phyloP scores from a whole-genome alignment of 164 flowering plant genomes.

The Stephania yunnanensis region DNA sequence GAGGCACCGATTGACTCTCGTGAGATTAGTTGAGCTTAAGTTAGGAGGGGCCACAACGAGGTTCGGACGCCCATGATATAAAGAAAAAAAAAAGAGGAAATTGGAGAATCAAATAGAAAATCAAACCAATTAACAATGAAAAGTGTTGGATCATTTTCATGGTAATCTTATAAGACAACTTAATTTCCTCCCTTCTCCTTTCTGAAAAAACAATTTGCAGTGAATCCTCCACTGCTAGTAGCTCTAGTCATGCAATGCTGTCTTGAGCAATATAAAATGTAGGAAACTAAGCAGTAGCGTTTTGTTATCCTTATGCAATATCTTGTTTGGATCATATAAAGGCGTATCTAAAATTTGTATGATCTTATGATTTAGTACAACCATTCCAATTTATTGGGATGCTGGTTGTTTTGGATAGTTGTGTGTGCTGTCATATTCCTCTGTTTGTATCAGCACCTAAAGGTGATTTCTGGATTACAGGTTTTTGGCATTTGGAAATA shows the following conservation, averaged over 20 bases:
- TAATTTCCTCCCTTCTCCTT: background rate
- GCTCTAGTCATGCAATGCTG: background rate
- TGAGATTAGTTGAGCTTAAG: too few relatives aligned
- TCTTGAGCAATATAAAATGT: background rate
- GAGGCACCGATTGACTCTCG: too few relatives aligned
- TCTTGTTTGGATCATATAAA: too few relatives aligned
- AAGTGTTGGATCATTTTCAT: background rate
- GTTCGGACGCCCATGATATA: too few relatives aligned
- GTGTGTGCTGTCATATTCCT: background rate
- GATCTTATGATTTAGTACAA: too few relatives aligned
- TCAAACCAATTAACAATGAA: background rate
- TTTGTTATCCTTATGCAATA: background rate
- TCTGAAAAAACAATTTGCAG: background rate
- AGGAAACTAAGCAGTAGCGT: background rate
- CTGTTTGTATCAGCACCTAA: background rate
- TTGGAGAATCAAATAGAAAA: background rate
- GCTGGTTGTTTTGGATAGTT: too few relatives aligned
- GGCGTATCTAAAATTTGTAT: too few relatives aligned
- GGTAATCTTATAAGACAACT: background rate
- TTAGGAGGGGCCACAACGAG: too few relatives aligned
- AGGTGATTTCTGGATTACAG: slow-evolving; percentile 21
- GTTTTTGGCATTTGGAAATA: slow-evolving; percentile 25
- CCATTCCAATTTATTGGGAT: too few relatives aligned
- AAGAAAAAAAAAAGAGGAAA: background rate
- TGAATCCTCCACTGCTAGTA: background rate